Conservation (phyloP, 192 early-diverging fungal genomes). For the Linnemannia schmuckeri region DNA sequence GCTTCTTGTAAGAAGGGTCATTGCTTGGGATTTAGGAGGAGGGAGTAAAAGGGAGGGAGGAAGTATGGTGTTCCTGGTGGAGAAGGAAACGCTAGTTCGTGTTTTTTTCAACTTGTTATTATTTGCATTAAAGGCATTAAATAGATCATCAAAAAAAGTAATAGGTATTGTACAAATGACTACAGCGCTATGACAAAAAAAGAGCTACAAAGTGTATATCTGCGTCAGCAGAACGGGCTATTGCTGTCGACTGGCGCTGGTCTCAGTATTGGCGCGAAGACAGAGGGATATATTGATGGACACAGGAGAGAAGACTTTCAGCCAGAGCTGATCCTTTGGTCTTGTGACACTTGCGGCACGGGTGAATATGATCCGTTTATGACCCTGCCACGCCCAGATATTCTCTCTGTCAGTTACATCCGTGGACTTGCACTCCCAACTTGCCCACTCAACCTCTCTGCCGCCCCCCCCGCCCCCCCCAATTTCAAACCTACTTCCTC, state of each 20-base stretch:
- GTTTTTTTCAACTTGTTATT: neutral
- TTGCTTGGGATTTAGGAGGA: neutral
- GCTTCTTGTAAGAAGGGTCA: conserved; percentile 26
- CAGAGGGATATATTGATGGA: neutral
- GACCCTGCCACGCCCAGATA: too few species aligned
- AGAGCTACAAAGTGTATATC: neutral
- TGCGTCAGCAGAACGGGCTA: neutral
- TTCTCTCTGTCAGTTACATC: too few species aligned
- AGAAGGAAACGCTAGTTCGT: neutral
- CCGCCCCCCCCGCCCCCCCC: too few species aligned
- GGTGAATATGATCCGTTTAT: neutral
- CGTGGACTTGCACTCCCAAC: too few species aligned
- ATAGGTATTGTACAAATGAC: neutral
- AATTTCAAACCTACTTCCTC: neutral
- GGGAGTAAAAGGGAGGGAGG: neutral
- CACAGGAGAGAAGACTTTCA: neutral
- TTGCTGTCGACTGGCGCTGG: neutral
- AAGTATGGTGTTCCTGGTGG: too few species aligned
- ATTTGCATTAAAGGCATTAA: conserved; percentile 6
- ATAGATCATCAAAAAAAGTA: neutral
- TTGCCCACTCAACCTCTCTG: too few species aligned
- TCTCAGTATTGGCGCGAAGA: neutral
- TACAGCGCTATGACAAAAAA: too few species aligned
- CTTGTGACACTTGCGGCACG: too few species aligned
- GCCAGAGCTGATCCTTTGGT: neutral